Percentiles rank a stretch among this genome's conserved stretches.
phyloP scores from a whole-genome alignment of 805 yeast species.

The Candida nonsorbophila region DNA sequence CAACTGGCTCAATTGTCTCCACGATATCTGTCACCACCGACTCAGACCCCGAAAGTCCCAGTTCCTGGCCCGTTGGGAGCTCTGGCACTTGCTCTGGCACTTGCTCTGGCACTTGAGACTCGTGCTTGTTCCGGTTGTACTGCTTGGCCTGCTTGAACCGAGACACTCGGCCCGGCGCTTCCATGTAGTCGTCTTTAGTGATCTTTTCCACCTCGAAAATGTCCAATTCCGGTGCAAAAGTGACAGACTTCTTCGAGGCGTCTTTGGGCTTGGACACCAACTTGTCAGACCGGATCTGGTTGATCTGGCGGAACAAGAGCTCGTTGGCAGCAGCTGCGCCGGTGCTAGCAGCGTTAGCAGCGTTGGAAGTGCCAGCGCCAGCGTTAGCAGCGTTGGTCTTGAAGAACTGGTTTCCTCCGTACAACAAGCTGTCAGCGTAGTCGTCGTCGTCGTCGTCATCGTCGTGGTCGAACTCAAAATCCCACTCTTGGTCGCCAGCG shows the following conservation, averaged over 20 bases:
- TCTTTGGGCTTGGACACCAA: neutral
- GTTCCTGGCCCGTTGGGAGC: too few relatives aligned
- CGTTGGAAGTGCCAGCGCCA: neutral
- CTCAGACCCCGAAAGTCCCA: too few relatives aligned
- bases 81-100: too few relatives aligned
- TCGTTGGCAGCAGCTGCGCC: too few relatives aligned
- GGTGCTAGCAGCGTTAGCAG: too few relatives aligned
- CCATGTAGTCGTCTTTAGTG: conserved; percentile 40
- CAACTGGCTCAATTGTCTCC: conserved; percentile 10
- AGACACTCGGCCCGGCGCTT: conserved; percentile 10
- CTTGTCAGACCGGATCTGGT: neutral
- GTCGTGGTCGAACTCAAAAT: conserved; percentile 26
- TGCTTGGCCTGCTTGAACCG: conserved; percentile 13
- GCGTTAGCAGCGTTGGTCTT: neutral
- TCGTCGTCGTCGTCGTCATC: conserved; percentile 33
- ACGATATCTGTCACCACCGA: conserved; percentile 7
- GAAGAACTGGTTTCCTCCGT: conserved; percentile 13
- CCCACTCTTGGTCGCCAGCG: conserved; percentile 34
- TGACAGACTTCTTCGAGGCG: conserved; percentile 44
- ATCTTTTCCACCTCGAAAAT: conserved; percentile 58
- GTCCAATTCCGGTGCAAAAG: conserved; percentile 48
- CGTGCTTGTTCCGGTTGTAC: neutral
- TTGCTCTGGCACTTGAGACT: neutral
- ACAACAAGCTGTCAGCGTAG: conserved; percentile 24
- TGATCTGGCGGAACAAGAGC: neutral